Conservation (phyloP, 208 protist species). For the Leishmania braziliensis region DNA sequence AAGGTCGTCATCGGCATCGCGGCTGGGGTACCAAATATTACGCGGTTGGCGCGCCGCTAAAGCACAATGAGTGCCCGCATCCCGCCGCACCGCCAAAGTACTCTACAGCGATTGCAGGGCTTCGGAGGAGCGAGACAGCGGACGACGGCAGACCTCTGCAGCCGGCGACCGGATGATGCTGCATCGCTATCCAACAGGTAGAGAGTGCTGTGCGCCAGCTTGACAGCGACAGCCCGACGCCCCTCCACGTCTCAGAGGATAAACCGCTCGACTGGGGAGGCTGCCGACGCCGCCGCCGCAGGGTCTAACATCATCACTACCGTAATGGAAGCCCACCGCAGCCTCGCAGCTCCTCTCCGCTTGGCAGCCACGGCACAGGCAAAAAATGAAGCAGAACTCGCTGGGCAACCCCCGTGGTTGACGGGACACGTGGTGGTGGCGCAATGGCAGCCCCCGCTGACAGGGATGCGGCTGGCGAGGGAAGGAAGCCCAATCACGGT, state of each 20-base stretch:
- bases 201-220: slow-evolving; percentile 7
- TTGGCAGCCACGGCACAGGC: slow-evolving; percentile 23
- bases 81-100: background rate
- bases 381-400: slow-evolving; percentile 31
- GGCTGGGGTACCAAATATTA: background rate
- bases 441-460: background rate
- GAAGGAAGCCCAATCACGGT: slow-evolving; percentile 4
- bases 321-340: background rate
- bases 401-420: slow-evolving; percentile 6
- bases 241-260: slow-evolving; percentile 15
- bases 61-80: too few species aligned
- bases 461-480: background rate
- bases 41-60: background rate
- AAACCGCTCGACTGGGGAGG: slow-evolving; percentile 26
- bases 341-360: background rate
- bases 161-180: background rate
- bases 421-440: background rate
- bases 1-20: background rate
- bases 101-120: background rate
- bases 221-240: slow-evolving; percentile 10
- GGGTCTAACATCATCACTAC: background rate
- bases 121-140: too few species aligned
- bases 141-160: background rate
- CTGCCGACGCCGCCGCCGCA: background rate
- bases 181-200: slow-evolving; percentile 14